Evolutionary conservation across 2,329 filamentous ascomycete species (phyloP).

Genomic region (Fusarium secorum): DNA sequence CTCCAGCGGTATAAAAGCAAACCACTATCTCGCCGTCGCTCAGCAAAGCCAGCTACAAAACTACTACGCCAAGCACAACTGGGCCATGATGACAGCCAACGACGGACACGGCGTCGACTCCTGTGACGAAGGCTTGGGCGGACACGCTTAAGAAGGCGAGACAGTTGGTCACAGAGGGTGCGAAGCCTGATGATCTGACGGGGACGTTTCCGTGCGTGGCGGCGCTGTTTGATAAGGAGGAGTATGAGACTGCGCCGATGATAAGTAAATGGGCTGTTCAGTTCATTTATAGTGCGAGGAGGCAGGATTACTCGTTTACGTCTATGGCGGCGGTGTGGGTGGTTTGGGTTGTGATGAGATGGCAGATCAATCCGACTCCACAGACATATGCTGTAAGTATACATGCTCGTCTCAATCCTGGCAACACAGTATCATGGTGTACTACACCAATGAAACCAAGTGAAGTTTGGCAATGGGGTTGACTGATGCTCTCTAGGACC

Average conservation of each 20-base stretch:
- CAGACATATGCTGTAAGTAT: conserved; percentile 14
- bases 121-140: conserved; percentile 18
- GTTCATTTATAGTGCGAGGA: conserved; percentile 20
- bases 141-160: conserved; percentile 17
- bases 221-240: conserved; percentile 14
- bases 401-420: too few species aligned
- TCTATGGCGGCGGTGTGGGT: conserved; percentile 16
- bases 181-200: conserved; percentile 2
- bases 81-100: conserved; percentile 26
- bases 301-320: conserved; percentile 7
- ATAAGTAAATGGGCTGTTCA: conserved; percentile 27
- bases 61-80: conserved; percentile 19
- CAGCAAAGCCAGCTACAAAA: conserved; percentile 9
- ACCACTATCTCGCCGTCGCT: conserved; percentile 16
- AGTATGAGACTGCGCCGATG: conserved; percentile 16
- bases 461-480: too few species aligned
- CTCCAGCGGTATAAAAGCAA: conserved; percentile 24
- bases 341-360: conserved; percentile 11
- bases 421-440: too few species aligned
- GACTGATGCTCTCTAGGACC: background rate
- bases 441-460: background rate
- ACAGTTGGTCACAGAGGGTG: conserved; percentile 2
- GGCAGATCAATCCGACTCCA: conserved; percentile 15
- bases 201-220: conserved; percentile 14
- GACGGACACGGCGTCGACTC: conserved; percentile 10